A percentile compares a stretch with the other conserved stretches of the same genome.
These are phyloP conservation scores for slime mould (Dictyostelium discoideum) DNA, from an alignment of 78 protist genomes.

Conservation along the genomic window DNA sequence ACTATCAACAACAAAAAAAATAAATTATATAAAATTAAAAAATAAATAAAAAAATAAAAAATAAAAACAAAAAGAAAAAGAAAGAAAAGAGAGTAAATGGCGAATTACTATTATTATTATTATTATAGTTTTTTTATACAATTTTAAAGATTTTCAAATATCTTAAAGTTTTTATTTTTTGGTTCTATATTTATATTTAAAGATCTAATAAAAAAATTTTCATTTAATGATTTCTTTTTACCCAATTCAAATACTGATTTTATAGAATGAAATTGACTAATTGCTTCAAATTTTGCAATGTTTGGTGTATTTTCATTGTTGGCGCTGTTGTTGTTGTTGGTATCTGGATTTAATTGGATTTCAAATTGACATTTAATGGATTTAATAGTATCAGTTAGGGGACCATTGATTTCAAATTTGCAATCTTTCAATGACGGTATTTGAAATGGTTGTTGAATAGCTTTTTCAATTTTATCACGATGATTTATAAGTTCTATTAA, in stretches of 20 bases:
- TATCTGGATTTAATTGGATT: not conserved
- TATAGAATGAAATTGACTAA: not conserved
- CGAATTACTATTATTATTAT: not conserved
- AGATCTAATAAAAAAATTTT: not conserved
- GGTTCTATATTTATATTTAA: not conserved
- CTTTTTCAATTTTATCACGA: not conserved
- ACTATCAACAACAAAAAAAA: slow-evolving; percentile 5
- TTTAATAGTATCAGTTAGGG: not conserved
- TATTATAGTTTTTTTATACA: not conserved
- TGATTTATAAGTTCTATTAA: not conserved
- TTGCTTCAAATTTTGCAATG: not conserved
- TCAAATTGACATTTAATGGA: not conserved
- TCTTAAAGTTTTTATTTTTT: not conserved
- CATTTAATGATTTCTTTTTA: not conserved
- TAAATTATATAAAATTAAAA: not conserved
- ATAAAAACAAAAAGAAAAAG: not conserved
- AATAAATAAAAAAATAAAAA: not conserved
- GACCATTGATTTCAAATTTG: not conserved
- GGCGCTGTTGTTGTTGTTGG: not conserved
- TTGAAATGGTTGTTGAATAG: not conserved
- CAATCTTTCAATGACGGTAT: slow-evolving; percentile 6
- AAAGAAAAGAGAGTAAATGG: not conserved
- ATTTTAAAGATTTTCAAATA: not conserved
- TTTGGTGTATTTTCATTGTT: not conserved
- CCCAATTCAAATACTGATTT: not conserved